Conservation (phyloP, 345 rosid genomes). For the Sisymbrium altissimum region DNA sequence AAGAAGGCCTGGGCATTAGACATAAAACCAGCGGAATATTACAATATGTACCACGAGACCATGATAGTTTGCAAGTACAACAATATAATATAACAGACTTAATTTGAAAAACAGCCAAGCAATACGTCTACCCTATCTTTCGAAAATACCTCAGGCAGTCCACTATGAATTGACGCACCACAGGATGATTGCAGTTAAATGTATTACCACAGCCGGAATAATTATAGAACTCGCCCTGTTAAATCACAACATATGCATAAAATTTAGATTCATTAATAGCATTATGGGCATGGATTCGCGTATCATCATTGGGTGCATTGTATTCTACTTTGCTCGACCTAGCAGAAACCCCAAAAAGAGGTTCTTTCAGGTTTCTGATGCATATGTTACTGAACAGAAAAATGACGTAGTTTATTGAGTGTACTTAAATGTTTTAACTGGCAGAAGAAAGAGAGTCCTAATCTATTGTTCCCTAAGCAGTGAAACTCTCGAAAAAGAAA, state of each 20-base stretch:
- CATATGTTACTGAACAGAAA: conserved; percentile 7
- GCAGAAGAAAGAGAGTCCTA: no score
- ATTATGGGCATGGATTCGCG: not conserved
- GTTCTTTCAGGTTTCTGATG: conserved; percentile 9
- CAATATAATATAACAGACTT: not conserved
- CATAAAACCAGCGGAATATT: not conserved
- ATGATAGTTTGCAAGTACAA: not conserved
- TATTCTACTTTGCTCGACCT: not conserved
- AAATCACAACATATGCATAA: conserved; percentile 8
- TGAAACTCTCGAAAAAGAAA: not conserved
- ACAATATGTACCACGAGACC: not conserved
- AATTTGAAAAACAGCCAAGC: not conserved
- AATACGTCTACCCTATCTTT: not conserved
- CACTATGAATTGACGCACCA: conserved; percentile 83
- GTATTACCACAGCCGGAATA: conserved; percentile 99
- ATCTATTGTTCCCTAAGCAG: conserved; percentile 4
- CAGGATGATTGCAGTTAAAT: conserved; percentile 96
- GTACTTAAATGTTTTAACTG: not conserved
- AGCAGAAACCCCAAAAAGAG: not conserved
- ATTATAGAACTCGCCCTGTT: conserved; percentile 93
- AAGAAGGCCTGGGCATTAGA: not conserved
- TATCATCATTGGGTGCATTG: not conserved
- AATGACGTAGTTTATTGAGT: not conserved
- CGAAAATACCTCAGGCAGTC: conserved; percentile 77
- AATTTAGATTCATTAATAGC: not conserved